Evolutionary conservation across 1,284 basidiomycete genomes (phyloP).

Genomic region (Inonotus obliquus): DNA sequence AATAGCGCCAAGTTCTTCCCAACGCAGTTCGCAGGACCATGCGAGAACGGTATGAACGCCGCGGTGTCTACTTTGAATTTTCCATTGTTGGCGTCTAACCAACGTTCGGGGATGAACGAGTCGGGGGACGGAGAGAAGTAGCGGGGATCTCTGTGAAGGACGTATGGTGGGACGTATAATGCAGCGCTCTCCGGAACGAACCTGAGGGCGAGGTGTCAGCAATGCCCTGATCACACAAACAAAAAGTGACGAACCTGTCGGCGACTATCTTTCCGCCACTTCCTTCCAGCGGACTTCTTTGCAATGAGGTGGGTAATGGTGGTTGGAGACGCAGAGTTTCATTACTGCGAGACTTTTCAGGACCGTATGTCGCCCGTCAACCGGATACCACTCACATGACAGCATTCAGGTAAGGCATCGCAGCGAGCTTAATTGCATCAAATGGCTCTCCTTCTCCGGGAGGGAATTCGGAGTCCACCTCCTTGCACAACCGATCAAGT

Average conservation of each 20-base stretch:
- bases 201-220: no score
- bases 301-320: conserved; percentile 3
- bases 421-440: conserved; percentile 21
- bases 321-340: conserved; percentile 12
- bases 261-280: conserved; percentile 9
- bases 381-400: conserved; percentile 25
- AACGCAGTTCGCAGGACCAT: conserved; percentile 32
- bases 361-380: background rate
- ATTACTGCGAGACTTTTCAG: background rate
- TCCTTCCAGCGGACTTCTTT: conserved; percentile 3
- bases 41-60: conserved; percentile 34
- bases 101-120: conserved; percentile 38
- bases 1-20: conserved; percentile 30
- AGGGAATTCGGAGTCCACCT: conserved; percentile 26
- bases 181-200: conserved; percentile 42
- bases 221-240: no score
- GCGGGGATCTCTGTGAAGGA: conserved; percentile 37
- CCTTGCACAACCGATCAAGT: conserved; percentile 25
- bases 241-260: background rate
- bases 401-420: conserved; percentile 31
- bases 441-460: conserved; percentile 17
- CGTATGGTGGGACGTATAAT: conserved; percentile 43
- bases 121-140: conserved; percentile 37
- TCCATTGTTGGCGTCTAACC: conserved; percentile 25
- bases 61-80: conserved; percentile 15